These are phyloP conservation scores for Abrus precatorius DNA, from an alignment of 306 rosid species.

Conservation along the genomic window DNA sequence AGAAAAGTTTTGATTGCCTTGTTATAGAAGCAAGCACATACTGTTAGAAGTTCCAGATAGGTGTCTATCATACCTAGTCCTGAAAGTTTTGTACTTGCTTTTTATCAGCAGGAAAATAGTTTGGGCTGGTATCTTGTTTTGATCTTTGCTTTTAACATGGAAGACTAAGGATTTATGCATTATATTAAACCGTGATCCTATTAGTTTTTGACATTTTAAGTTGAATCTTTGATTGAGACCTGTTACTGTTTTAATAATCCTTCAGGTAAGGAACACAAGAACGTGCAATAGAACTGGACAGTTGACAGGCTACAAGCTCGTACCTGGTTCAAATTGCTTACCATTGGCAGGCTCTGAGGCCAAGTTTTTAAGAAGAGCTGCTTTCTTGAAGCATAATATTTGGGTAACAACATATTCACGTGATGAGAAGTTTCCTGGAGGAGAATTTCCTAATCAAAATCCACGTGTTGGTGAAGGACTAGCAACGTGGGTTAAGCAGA, in stretches of 20 bases:
- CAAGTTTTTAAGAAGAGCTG: slow-evolving; percentile 87
- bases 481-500: slow-evolving; percentile 82
- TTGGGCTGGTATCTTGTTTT: slow-evolving; percentile 17
- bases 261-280: slow-evolving; percentile 87
- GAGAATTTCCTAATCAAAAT: slow-evolving; percentile 94
- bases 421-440: slow-evolving; percentile 86
- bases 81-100: slow-evolving; percentile 19
- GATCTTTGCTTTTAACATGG: slow-evolving; percentile 7
- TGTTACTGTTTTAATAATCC: slow-evolving; percentile 21
- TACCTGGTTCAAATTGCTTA: slow-evolving; percentile 90
- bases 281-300: slow-evolving; percentile 88
- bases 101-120: slow-evolving; percentile 7
- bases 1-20: not conserved
- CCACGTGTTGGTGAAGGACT: slow-evolving; percentile 85
- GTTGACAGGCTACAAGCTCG: slow-evolving; percentile 89
- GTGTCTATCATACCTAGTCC: not conserved
- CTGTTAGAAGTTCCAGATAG: not conserved
- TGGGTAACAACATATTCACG: slow-evolving; percentile 84
- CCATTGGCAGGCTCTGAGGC: slow-evolving; percentile 90
- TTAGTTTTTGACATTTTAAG: not conserved
- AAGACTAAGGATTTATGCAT: not conserved
- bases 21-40: not conserved
- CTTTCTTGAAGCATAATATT: slow-evolving; percentile 94
- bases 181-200: slow-evolving; percentile 10
- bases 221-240: slow-evolving; percentile 23